A percentile compares a stretch with the other conserved stretches of the same genome.
Evolutionary conservation across 805 yeast genomes (phyloP).

Genomic region (Saturnispora sekii): DNA sequence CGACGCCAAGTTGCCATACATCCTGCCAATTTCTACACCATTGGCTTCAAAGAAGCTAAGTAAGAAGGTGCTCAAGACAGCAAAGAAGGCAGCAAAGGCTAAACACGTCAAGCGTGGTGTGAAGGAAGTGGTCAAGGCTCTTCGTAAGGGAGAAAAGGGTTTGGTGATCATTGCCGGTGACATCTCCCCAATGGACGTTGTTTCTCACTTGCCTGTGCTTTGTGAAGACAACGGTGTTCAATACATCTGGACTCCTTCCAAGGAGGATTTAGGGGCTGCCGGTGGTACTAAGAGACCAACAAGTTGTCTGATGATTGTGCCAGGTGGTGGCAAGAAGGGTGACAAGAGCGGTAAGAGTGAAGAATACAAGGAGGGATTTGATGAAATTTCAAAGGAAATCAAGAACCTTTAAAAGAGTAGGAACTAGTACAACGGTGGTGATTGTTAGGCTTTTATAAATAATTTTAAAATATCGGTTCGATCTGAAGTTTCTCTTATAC

Average conservation of each 20-base stretch:
- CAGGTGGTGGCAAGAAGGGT: constrained; percentile 76
- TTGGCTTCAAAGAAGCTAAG: constrained; percentile 92
- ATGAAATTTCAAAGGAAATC: constrained; percentile 91
- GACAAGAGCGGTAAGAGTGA: constrained; percentile 60
- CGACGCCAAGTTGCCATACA: constrained; percentile 84
- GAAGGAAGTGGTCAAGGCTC: constrained; percentile 95
- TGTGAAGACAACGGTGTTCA: constrained; percentile 94
- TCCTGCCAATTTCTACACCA: constrained; percentile 87
- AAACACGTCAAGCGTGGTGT: constrained; percentile 98
- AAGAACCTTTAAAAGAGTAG: constrained; percentile 28
- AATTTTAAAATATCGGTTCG: too few species aligned
- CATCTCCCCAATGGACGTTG: constrained; percentile 94
- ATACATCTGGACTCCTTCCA: constrained; percentile 88
- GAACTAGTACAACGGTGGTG: neutral
- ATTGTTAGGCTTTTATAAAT: constrained; percentile 1
- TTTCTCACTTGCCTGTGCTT: constrained; percentile 92
- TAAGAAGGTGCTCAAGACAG: constrained; percentile 90
- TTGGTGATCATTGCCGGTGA: constrained; percentile 95
- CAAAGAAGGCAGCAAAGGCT: constrained; percentile 96
- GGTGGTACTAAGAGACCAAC: constrained; percentile 99
- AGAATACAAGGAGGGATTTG: constrained; percentile 86
- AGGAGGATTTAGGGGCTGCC: constrained; percentile 97
- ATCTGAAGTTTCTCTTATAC: neutral
- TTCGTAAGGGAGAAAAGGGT: constrained; percentile 97
- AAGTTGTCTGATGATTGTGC: constrained; percentile 93